Conservation (phyloP, 2,329 filamentous ascomycete species). For the Curvularia eragrostidis region DNA sequence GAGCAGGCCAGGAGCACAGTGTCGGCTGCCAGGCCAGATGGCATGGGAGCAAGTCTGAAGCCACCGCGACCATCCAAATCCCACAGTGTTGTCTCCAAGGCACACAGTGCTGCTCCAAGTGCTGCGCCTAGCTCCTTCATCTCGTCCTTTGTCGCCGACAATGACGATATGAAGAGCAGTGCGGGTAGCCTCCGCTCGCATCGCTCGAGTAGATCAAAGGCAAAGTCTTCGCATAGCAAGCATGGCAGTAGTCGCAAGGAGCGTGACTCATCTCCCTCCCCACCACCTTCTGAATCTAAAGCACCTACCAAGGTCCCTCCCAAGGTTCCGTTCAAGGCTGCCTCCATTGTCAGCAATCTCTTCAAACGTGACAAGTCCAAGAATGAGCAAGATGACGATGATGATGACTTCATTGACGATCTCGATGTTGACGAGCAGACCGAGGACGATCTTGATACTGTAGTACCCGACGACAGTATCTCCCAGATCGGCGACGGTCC, state of each 20-base stretch:
- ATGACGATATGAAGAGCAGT: slow-evolving; percentile 33
- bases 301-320: slow-evolving; percentile 28
- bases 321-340: slow-evolving; percentile 35
- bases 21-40: slow-evolving; percentile 27
- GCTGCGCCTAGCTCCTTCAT: slow-evolving; percentile 44
- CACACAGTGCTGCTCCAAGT: slow-evolving; percentile 24
- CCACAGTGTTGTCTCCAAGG: slow-evolving; percentile 21
- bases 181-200: slow-evolving; percentile 45
- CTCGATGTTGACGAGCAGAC: slow-evolving; percentile 44
- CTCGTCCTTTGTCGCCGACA: slow-evolving; percentile 48
- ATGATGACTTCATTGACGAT: slow-evolving; percentile 44
- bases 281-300: slow-evolving; percentile 31
- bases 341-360: slow-evolving; percentile 47
- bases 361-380: slow-evolving; percentile 45
- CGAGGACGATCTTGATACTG: slow-evolving; percentile 51
- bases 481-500: slow-evolving; percentile 47
- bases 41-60: slow-evolving; percentile 17
- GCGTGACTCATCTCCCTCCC: slow-evolving; percentile 32
- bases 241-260: slow-evolving; percentile 37
- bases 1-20: slow-evolving; percentile 30
- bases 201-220: slow-evolving; percentile 44
- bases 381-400: slow-evolving; percentile 34
- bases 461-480: slow-evolving; percentile 58
- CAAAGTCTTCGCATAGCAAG: slow-evolving; percentile 40
- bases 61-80: slow-evolving; percentile 15